Conservation (phyloP, 805 yeast genomes). For the Grigorovia jiainica region DNA sequence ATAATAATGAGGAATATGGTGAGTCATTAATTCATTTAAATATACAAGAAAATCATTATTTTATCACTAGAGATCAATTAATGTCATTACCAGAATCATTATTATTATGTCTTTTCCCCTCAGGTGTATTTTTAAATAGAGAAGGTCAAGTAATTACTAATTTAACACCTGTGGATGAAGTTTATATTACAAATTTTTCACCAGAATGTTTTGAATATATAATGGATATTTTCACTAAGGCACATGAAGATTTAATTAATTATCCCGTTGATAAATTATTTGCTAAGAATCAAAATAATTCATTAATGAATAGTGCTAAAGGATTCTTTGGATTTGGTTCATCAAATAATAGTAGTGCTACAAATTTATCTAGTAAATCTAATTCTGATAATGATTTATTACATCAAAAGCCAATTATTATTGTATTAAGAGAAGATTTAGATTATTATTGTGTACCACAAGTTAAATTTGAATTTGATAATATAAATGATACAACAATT, state of each 20-base stretch:
- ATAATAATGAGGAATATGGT: constrained; percentile 29
- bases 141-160: constrained; percentile 71
- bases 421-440: constrained; percentile 86
- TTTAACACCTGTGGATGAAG: constrained; percentile 70
- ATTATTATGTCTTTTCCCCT: constrained; percentile 77
- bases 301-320: constrained; percentile 14
- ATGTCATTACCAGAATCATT: constrained; percentile 89
- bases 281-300: constrained; percentile 18
- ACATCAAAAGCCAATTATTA: constrained; percentile 76
- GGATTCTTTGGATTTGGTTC: constrained; percentile 21
- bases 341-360: constrained; percentile 4
- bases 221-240: constrained; percentile 57
- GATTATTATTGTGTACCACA: constrained; percentile 84
- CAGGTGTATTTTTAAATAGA: constrained; percentile 75
- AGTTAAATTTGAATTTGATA: constrained; percentile 32
- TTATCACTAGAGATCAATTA: constrained; percentile 77
- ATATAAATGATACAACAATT: background rate
- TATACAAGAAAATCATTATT: constrained; percentile 64
- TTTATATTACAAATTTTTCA: constrained; percentile 67
- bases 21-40: constrained; percentile 65
- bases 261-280: constrained; percentile 32
- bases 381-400: constrained; percentile 53
- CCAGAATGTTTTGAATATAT: constrained; percentile 83
- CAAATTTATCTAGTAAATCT: constrained; percentile 12
- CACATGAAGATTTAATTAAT: constrained; percentile 48